These are phyloP conservation scores for Botrytis pseudocinerea DNA, from an alignment of 2,329 filamentous ascomycete species.

Conservation along the genomic window DNA sequence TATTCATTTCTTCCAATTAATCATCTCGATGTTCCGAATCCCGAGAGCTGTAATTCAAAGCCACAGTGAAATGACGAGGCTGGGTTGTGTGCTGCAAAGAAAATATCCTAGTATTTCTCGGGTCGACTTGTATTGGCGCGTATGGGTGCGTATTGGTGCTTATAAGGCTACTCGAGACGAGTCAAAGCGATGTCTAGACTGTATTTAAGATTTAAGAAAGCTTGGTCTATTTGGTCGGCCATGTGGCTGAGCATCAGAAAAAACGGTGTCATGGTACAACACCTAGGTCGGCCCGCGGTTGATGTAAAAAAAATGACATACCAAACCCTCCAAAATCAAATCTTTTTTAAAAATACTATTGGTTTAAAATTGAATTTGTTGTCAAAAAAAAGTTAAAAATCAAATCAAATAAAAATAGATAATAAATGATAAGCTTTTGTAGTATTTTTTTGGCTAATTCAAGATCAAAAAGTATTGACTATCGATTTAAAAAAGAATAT, in stretches of 20 bases:
- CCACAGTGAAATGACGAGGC: slow-evolving; percentile 7
- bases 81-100: slow-evolving; percentile 2
- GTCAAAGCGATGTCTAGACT: slow-evolving; percentile 1
- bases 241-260: background rate
- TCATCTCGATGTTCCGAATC: background rate
- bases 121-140: background rate
- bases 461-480: too few species aligned
- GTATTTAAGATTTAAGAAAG: background rate
- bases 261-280: background rate
- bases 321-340: too few species aligned
- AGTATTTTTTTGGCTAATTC: too few species aligned
- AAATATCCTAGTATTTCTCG: background rate
- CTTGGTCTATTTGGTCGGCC: background rate
- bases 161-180: slow-evolving; percentile 6
- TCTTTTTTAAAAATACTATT: too few species aligned
- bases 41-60: background rate
- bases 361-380: too few species aligned
- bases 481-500: too few species aligned
- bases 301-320: too few species aligned
- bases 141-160: background rate
- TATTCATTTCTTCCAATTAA: background rate
- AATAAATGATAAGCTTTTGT: too few species aligned
- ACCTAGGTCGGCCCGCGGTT: too few species aligned
- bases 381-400: too few species aligned
- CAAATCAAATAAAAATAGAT: too few species aligned